These are phyloP conservation scores for Saccharomyces hybrid DNA, from an alignment of 1,139 yeast species.

Conservation along the genomic window DNA sequence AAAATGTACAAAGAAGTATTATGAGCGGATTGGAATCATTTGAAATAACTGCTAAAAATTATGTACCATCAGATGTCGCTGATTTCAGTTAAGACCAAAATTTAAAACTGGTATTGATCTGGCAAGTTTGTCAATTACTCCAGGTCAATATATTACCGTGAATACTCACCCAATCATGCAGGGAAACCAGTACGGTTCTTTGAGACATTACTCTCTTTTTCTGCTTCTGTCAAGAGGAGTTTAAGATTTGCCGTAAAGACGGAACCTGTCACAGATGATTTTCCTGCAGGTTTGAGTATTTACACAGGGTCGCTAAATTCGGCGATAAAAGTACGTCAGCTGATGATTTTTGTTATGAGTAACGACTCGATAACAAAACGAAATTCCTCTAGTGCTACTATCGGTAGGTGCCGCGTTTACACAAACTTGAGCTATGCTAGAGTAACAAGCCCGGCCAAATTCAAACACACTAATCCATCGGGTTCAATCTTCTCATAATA, in stretches of 20 bases:
- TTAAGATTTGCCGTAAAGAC: constrained; percentile 43
- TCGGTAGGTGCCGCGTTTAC: constrained; percentile 68
- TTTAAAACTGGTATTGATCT: constrained; percentile 33
- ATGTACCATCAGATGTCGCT: constrained; percentile 42
- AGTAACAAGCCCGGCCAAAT: constrained; percentile 28
- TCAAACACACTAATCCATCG: constrained; percentile 27
- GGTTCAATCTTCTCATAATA: constrained; percentile 27
- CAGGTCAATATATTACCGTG: constrained; percentile 58
- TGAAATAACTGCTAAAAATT: constrained; percentile 37
- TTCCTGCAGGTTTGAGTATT: constrained; percentile 41
- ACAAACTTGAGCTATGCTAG: constrained; percentile 49
- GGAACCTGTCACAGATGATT: constrained; percentile 16
- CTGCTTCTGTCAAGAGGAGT: constrained; percentile 19
- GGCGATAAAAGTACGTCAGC: constrained; percentile 55
- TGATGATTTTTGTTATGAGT: constrained; percentile 44
- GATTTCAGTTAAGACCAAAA: constrained; percentile 44
- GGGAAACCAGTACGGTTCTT: constrained; percentile 25
- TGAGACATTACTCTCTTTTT: constrained; percentile 31
- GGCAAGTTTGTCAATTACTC: constrained; percentile 34
- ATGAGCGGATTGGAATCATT: constrained; percentile 54
- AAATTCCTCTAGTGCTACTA: constrained; percentile 39
- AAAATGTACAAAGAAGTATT: constrained; percentile 39
- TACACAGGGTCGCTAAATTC: constrained; percentile 43
- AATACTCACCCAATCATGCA: constrained; percentile 36
- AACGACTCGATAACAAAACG: constrained; percentile 19